These are phyloP conservation scores for Candida glucosophila DNA, from an alignment of 1,139 yeast species.

Conservation along the genomic window DNA sequence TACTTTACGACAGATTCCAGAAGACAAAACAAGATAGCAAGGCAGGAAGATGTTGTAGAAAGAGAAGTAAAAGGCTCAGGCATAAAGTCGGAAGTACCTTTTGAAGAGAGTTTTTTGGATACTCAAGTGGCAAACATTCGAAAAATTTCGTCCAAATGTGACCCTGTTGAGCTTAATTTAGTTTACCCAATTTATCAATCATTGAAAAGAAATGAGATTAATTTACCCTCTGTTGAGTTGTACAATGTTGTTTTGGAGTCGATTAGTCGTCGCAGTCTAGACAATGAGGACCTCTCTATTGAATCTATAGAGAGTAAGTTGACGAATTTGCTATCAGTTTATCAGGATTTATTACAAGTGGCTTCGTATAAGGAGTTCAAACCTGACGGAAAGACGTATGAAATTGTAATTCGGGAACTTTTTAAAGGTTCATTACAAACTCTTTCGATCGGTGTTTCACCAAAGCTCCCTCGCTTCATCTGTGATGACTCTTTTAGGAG, in stretches of 20 bases:
- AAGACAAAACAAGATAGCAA: constrained; percentile 1
- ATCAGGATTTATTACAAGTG: constrained; percentile 47
- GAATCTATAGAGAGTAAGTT: constrained; percentile 31
- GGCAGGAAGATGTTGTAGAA: constrained; percentile 1
- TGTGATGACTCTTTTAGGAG: constrained; percentile 26
- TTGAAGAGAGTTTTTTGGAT: constrained; percentile 15
- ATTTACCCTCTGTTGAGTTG: constrained; percentile 21
- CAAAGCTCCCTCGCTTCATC: constrained; percentile 8
- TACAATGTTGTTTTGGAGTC: constrained; percentile 32
- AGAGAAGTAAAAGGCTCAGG: too few species aligned
- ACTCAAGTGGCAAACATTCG: constrained; percentile 16
- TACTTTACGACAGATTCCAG: constrained; percentile 4
- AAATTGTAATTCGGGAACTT: constrained; percentile 41
- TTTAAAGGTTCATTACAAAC: constrained; percentile 40
- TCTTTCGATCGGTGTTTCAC: constrained; percentile 5
- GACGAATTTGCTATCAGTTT: constrained; percentile 54
- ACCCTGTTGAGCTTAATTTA: constrained; percentile 18
- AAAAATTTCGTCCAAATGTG: constrained; percentile 9
- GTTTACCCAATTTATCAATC: constrained; percentile 39
- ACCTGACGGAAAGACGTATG: constrained; percentile 48
- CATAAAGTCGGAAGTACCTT: too few species aligned
- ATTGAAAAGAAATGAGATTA: constrained; percentile 26
- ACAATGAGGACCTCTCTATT: constrained; percentile 12
- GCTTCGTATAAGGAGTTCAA: constrained; percentile 22
- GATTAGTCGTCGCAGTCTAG: constrained; percentile 21